phyloP scores from a whole-genome alignment of 192 early-diverging fungal species.

The Globomyces pollinis-pini region DNA sequence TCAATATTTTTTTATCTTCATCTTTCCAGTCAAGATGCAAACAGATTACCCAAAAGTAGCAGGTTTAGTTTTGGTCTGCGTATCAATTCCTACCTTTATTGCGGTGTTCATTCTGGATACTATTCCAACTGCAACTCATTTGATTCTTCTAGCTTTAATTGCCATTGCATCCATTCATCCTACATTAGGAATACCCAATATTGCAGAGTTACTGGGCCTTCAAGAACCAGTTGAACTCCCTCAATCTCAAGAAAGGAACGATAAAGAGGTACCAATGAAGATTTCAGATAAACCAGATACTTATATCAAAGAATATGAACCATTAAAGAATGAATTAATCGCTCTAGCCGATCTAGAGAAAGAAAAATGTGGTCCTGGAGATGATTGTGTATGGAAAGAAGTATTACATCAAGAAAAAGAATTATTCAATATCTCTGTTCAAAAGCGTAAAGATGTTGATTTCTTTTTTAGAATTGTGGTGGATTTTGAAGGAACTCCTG shows the following conservation, averaged over 20 bases:
- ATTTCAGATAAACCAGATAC: slow-evolving; percentile 2
- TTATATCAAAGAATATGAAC: background rate
- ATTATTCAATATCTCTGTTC: slow-evolving; percentile 13
- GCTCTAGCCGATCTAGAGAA: slow-evolving; percentile 7
- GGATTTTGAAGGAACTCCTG: slow-evolving; percentile 29
- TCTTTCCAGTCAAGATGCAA: background rate
- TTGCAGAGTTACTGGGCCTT: background rate
- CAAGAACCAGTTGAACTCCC: background rate
- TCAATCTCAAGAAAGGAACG: background rate
- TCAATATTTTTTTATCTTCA: background rate
- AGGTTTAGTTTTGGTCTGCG: background rate
- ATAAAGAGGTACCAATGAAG: background rate
- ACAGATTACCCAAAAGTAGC: background rate
- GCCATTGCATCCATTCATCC: background rate
- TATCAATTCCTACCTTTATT: slow-evolving; percentile 2
- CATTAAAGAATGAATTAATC: background rate
- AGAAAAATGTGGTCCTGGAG: background rate
- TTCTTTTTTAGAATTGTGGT: slow-evolving; percentile 34
- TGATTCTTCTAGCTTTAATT: background rate
- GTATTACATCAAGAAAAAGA: slow-evolving; percentile 9
- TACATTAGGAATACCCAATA: background rate
- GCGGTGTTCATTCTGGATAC: background rate
- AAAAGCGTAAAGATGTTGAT: slow-evolving; percentile 14
- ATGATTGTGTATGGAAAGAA: slow-evolving; percentile 7
- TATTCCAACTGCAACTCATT: background rate